phyloP scores from a whole-genome alignment of 331 rosid species.

The Telfairia occidentalis region DNA sequence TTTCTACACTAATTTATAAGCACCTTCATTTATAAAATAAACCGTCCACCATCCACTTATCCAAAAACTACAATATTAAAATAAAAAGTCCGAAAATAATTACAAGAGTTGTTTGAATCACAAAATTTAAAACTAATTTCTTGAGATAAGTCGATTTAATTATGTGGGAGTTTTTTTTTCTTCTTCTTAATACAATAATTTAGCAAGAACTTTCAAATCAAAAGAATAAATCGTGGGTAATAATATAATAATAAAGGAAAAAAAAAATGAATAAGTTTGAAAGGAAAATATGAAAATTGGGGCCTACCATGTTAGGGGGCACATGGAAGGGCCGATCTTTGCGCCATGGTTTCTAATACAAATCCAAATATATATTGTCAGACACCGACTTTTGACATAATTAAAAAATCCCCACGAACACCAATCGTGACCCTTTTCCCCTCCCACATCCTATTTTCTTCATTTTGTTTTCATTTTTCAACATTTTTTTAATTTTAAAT shows the following conservation, averaged over 20 bases:
- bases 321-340: slow-evolving; percentile 11
- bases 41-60: not conserved
- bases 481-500: not conserved
- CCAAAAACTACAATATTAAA: not conserved
- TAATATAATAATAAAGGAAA: not conserved
- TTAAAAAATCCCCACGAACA: not conserved
- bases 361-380: slow-evolving; percentile 5
- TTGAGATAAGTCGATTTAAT: not conserved
- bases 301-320: slow-evolving; percentile 9
- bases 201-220: not conserved
- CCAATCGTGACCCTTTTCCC: not conserved
- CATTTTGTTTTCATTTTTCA: not conserved
- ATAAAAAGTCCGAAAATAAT: not conserved
- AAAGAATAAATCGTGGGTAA: not conserved
- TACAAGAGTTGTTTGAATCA: not conserved
- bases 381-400: slow-evolving; percentile 11
- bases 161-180: not conserved
- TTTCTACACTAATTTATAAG: not conserved
- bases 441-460: not conserved
- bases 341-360: not conserved
- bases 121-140: not conserved
- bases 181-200: too few relatives aligned
- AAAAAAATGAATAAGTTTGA: not conserved
- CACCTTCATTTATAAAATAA: not conserved
- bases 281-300: not conserved